Conservation (phyloP, 805 yeast genomes). For the Teunomyces cretensis region DNA sequence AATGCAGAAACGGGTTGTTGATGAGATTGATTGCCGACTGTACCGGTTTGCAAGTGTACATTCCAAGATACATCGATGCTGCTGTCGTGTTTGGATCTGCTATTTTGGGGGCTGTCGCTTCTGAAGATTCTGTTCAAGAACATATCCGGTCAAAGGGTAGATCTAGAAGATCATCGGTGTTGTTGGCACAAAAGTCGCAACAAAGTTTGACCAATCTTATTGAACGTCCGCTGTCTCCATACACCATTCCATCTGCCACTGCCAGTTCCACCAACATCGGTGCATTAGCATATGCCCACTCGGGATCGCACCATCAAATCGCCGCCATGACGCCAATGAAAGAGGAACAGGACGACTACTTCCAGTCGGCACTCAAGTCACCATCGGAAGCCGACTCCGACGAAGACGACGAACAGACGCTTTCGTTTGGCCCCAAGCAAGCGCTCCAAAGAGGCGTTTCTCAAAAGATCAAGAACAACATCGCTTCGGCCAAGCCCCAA, state of each 20-base stretch:
- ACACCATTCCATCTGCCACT: constrained; percentile 80
- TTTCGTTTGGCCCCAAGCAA: constrained; percentile 61
- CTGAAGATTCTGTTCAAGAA: constrained; percentile 55
- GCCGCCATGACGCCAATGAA: constrained; percentile 39
- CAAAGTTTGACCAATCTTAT: constrained; percentile 22
- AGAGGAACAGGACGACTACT: constrained; percentile 40
- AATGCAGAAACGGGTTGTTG: constrained; percentile 86
- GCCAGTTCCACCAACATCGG: constrained; percentile 60
- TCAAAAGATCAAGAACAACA: constrained; percentile 37
- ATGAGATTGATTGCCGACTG: constrained; percentile 91
- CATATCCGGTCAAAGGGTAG: constrained; percentile 33
- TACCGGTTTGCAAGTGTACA: constrained; percentile 86
- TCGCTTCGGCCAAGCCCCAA: constrained; percentile 17
- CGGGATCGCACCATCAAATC: constrained; percentile 29
- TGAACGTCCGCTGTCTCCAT: constrained; percentile 55
- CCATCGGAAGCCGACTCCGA: constrained; percentile 36
- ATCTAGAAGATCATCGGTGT: constrained; percentile 34
- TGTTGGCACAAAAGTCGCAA: constrained; percentile 30
- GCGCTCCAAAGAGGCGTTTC: constrained; percentile 54
- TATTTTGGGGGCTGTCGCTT: constrained; percentile 90
- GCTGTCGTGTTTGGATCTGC: constrained; percentile 98
- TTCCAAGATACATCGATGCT: constrained; percentile 93
- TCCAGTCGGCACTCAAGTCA: constrained; percentile 21
- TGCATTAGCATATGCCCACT: constrained; percentile 43
- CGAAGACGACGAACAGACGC: constrained; percentile 48